These are phyloP conservation scores for Alternaria infectoria DNA, from an alignment of 2,329 filamentous ascomycete genomes.

Conservation along the genomic window DNA sequence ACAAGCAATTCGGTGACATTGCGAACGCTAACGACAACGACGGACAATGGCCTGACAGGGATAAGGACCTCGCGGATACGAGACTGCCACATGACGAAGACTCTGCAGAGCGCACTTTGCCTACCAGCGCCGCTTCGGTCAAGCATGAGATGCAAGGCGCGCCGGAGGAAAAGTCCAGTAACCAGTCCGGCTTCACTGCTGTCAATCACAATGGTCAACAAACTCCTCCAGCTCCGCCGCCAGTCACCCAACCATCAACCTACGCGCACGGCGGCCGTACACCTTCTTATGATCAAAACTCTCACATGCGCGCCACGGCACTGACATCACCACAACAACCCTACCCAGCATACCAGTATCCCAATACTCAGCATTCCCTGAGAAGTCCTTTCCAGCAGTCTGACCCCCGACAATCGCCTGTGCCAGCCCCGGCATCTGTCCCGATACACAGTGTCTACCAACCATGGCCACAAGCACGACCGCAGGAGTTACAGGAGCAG, in stretches of 20 bases:
- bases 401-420: neutral
- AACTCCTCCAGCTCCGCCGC: neutral
- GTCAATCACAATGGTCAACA: constrained; percentile 10
- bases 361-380: neutral
- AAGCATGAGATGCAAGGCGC: constrained; percentile 8
- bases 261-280: neutral
- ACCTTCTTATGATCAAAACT: neutral
- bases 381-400: neutral
- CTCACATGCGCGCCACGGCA: neutral
- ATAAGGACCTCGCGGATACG: constrained; percentile 17
- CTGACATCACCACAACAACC: neutral
- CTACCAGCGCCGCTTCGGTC: neutral
- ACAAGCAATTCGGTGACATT: constrained; percentile 30
- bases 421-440: neutral
- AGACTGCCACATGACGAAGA: constrained; percentile 24
- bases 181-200: constrained; percentile 12
- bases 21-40: constrained; percentile 4
- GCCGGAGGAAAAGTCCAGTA: neutral
- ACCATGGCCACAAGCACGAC: neutral
- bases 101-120: constrained; percentile 8
- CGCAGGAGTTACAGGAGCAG: neutral
- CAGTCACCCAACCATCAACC: neutral
- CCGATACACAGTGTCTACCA: neutral
- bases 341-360: neutral
- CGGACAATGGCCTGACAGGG: constrained; percentile 10